Evolutionary conservation across 306 rosid genomes (phyloP).

Genomic region (Pyrus bretschneideri): DNA sequence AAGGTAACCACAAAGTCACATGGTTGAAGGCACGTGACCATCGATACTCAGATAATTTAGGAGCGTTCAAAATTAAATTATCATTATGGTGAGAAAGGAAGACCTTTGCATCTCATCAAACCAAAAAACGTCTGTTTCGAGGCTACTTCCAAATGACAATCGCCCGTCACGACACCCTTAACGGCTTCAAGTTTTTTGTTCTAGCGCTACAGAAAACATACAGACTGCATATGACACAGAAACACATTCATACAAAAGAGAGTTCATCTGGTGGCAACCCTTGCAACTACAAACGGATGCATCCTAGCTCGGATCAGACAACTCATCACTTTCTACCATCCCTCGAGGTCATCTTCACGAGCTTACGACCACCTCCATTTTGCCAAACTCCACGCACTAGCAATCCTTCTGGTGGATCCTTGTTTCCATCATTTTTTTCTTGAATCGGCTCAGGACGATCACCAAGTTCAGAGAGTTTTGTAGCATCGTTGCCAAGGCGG

Average conservation of each 20-base stretch:
- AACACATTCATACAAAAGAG: not conserved
- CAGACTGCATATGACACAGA: not conserved
- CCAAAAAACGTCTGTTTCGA: not conserved
- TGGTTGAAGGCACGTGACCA: too few relatives aligned
- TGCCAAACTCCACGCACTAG: conserved; percentile 85
- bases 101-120: not conserved
- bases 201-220: not conserved
- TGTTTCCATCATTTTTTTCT: conserved; percentile 21
- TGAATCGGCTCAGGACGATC: conserved; percentile 18
- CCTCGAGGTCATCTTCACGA: conserved; percentile 17
- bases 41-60: too few relatives aligned
- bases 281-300: not conserved
- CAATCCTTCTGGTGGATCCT: conserved; percentile 38
- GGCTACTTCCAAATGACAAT: not conserved
- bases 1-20: not conserved
- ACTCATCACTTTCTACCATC: not conserved
- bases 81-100: too few relatives aligned
- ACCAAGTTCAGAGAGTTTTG: conserved; percentile 44
- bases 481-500: conserved; percentile 70
- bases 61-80: too few relatives aligned
- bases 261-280: not conserved
- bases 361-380: conserved; percentile 63
- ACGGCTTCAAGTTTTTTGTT: not conserved
- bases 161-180: not conserved
- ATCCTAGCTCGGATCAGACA: not conserved